phyloP scores from a whole-genome alignment of 257 asterid species.

The Lithospermum erythrorhizon region DNA sequence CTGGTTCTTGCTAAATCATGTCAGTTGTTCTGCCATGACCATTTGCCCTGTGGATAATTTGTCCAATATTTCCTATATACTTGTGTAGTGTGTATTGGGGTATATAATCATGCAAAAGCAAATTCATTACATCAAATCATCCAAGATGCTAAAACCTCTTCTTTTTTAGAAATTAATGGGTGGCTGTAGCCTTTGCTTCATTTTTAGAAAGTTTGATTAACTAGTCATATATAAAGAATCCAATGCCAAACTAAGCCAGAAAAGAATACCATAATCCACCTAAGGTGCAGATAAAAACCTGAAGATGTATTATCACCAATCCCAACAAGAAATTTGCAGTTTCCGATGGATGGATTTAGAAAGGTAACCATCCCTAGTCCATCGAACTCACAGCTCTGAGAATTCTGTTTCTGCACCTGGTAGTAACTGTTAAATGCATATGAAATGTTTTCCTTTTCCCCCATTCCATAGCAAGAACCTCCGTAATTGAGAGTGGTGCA shows the following conservation, averaged over 20 bases:
- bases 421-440: constrained; percentile 90
- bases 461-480: constrained; percentile 68
- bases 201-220: too few relatives aligned
- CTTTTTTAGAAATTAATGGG: too few relatives aligned
- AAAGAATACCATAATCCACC: constrained; percentile 1
- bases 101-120: too few relatives aligned
- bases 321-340: constrained; percentile 84
- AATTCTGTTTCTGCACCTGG: constrained; percentile 66
- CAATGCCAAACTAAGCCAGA: neutral
- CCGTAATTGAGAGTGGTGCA: constrained; percentile 82
- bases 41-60: too few relatives aligned
- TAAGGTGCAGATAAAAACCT: constrained; percentile 13
- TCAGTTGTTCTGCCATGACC: too few relatives aligned
- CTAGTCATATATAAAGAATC: neutral
- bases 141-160: too few relatives aligned
- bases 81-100: too few relatives aligned
- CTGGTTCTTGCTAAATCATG: too few relatives aligned
- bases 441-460: constrained; percentile 70
- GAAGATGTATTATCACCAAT: constrained; percentile 30
- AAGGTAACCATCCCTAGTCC: constrained; percentile 91
- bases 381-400: constrained; percentile 72
- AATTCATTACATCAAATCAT: too few relatives aligned
- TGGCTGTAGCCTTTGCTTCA: too few relatives aligned
- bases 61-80: too few relatives aligned
- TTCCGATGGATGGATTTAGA: constrained; percentile 80